Conservation (phyloP, 2,329 filamentous ascomycete genomes). For the Cytospora piceicola region DNA sequence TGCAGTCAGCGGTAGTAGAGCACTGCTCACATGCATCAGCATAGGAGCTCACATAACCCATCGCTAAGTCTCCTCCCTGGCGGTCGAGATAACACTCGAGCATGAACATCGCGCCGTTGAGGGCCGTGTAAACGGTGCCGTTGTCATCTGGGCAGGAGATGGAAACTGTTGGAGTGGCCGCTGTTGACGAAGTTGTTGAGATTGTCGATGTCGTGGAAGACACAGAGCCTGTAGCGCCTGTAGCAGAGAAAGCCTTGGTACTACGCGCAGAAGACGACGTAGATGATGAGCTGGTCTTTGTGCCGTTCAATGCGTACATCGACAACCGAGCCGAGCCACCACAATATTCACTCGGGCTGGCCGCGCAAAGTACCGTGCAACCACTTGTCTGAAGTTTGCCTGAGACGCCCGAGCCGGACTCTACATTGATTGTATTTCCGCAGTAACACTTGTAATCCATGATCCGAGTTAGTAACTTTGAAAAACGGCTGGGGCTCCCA, state of each 20-base stretch:
- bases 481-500: neutral
- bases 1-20: constrained; percentile 25
- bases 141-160: constrained; percentile 26
- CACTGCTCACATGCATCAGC: constrained; percentile 25
- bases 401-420: neutral
- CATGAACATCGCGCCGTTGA: constrained; percentile 25
- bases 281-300: neutral
- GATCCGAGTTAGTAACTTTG: neutral
- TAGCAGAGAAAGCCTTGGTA: neutral
- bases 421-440: constrained; percentile 14
- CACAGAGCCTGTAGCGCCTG: neutral
- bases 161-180: constrained; percentile 17
- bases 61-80: constrained; percentile 18
- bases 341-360: constrained; percentile 12
- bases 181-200: constrained; percentile 10
- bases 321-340: constrained; percentile 10
- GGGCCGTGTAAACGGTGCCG: constrained; percentile 19
- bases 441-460: constrained; percentile 5
- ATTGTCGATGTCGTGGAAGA: neutral
- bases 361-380: constrained; percentile 13
- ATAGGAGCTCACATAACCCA: constrained; percentile 27
- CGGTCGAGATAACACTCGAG: constrained; percentile 31
- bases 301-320: constrained; percentile 4
- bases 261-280: neutral
- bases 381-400: constrained; percentile 11